Base-by-base conservation (phyloP, 768 basidiomycete genomes). In the Kwoniella europaea region DNA sequence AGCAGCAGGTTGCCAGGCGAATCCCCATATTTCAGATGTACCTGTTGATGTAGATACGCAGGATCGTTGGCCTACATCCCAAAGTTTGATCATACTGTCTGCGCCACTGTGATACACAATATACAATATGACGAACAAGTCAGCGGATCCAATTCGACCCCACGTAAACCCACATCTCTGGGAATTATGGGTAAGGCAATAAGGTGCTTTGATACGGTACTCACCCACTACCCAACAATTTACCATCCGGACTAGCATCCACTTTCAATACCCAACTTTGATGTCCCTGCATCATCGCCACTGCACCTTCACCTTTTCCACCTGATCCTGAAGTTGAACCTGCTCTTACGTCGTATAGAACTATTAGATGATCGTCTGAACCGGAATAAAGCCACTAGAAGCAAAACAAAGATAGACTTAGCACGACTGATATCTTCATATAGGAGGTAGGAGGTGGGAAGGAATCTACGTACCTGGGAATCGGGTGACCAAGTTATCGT, bases 321-420 rank as follows among this genome's bases (percentile, higher is more conserved):
- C 88, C 86, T 5, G 87, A 76, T 0, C 90, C 86, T n/a, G 88
- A 86, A 24, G 72, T 71, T 5, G 79, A 78, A 12, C 81, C 78
- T 4, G 82, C 80, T 66, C 94, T 90, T 16, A 94, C 91, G 79
- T 98, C 94, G 82, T 96, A 93, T 59, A 96, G 84, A 64, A 93
- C 90, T 69, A 98, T 90, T 18, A 92, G 89, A 82, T 93, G 93
- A 84, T 96, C 94, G 82, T 98, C 94, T 3, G 93, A 95, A 2
- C 91, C 94, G 54, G 92, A 94, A 63, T 94, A 86, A 3, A 98
- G 87, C 63, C 93, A 87, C 94, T 97, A 63, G 24, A 10, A 13
- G 4, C 18, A 54, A 20, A 27, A 59, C 16, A 35, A n/a, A 3
- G 12, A n/a, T 6, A 27, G 27, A 24, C 44, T 15, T 4, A 18